Evolutionary conservation across 192 early-diverging fungal genomes (phyloP).

Genomic region (Backusella australiensis): DNA sequence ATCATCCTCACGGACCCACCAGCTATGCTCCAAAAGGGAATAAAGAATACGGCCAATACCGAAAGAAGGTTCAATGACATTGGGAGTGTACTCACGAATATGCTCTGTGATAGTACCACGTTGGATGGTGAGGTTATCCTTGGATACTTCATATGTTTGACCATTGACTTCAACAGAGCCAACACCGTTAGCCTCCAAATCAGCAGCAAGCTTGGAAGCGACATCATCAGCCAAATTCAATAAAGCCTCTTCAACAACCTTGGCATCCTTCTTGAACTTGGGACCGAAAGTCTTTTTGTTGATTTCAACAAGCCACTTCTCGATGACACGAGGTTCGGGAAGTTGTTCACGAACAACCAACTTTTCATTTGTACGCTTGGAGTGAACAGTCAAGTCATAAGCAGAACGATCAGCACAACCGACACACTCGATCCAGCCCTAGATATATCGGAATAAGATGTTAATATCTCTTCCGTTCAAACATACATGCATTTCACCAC

Average conservation of each 20-base stretch:
- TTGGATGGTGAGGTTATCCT: slow-evolving; percentile 34
- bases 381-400: slow-evolving; percentile 93
- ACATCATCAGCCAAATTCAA: slow-evolving; percentile 48
- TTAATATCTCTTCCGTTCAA: neutral
- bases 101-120: slow-evolving; percentile 41
- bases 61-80: slow-evolving; percentile 99
- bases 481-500: neutral
- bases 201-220: slow-evolving; percentile 58
- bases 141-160: slow-evolving; percentile 59
- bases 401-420: slow-evolving; percentile 99
- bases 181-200: slow-evolving; percentile 48
- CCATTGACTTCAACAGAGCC: slow-evolving; percentile 61
- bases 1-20: slow-evolving; percentile 85
- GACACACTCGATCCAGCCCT: slow-evolving; percentile 99
- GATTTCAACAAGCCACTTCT: slow-evolving; percentile 80
- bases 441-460: neutral
- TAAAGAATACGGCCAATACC: slow-evolving; percentile 98
- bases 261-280: slow-evolving; percentile 88
- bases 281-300: slow-evolving; percentile 96
- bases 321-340: slow-evolving; percentile 73
- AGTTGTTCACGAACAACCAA: slow-evolving; percentile 90
- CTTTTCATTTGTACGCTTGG: slow-evolving; percentile 86
- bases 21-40: slow-evolving; percentile 93
- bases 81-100: slow-evolving; percentile 93
- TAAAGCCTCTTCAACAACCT: slow-evolving; percentile 81